A percentile compares a stretch with the other conserved stretches of the same genome.
These are phyloP conservation scores for Clonostachys rhizophaga DNA, from an alignment of 2,329 filamentous ascomycete species.

Conservation along the genomic window DNA sequence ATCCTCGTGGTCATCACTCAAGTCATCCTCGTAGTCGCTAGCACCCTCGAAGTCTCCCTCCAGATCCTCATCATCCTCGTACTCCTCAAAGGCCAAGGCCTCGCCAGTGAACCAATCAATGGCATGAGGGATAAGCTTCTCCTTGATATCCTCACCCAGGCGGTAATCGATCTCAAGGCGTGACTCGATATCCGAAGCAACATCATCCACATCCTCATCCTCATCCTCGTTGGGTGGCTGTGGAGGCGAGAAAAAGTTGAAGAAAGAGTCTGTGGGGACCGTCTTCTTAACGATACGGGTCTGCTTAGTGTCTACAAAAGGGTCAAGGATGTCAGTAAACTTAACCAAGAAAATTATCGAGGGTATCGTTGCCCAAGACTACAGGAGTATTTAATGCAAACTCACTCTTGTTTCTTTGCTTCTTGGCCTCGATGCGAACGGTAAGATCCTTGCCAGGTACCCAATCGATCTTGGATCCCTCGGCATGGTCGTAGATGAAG, in stretches of 20 bases:
- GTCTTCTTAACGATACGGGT: slow-evolving; percentile 99
- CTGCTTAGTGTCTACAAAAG: slow-evolving; percentile 83
- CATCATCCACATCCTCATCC: slow-evolving; percentile 68
- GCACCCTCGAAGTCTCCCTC: slow-evolving; percentile 84
- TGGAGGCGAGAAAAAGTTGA: slow-evolving; percentile 98
- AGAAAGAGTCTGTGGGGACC: slow-evolving; percentile 96
- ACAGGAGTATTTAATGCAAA: not conserved
- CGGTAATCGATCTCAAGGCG: slow-evolving; percentile 98
- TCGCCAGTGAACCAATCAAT: slow-evolving; percentile 99
- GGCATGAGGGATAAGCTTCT: slow-evolving; percentile 97
- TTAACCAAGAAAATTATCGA: not conserved
- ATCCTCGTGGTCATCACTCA: slow-evolving; percentile 78
- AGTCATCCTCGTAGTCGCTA: slow-evolving; percentile 88
- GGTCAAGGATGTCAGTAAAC: not conserved
- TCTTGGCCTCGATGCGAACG: slow-evolving; percentile 95
- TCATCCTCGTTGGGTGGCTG: slow-evolving; percentile 73
- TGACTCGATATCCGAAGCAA: slow-evolving; percentile 89
- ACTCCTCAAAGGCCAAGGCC: slow-evolving; percentile 92
- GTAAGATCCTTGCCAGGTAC: slow-evolving; percentile 90
- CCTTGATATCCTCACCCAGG: slow-evolving; percentile 98
- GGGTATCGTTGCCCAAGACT: not conserved
- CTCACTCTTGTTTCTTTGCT: slow-evolving; percentile 99
- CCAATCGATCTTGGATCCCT: slow-evolving; percentile 98
- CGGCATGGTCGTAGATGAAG: slow-evolving; percentile 99
- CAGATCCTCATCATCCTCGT: slow-evolving; percentile 77